Percentiles rank a stretch among this genome's conserved stretches.
Evolutionary conservation across 2,329 filamentous ascomycete genomes (phyloP).

Genomic region (Thyridium curvatum): DNA sequence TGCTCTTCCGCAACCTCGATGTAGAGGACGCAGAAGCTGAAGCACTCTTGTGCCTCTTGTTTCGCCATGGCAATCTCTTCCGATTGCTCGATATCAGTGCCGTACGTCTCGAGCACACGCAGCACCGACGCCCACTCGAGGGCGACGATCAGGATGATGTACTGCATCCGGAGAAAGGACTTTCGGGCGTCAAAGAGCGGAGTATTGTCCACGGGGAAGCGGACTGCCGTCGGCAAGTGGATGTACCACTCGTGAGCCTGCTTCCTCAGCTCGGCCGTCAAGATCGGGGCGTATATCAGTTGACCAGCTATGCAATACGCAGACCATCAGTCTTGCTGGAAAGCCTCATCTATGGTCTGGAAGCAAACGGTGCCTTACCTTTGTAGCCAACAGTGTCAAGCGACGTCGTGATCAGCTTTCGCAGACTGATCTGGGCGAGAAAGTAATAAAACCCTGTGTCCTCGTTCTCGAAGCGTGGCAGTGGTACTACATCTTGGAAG

Average conservation of each 20-base stretch:
- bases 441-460: constrained; percentile 11
- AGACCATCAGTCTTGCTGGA: too few species aligned
- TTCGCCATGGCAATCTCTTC: constrained; percentile 5
- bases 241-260: constrained; percentile 8
- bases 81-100: constrained; percentile 3
- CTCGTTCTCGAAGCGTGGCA: constrained; percentile 9
- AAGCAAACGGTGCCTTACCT: neutral
- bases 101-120: constrained; percentile 7
- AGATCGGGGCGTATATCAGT: constrained; percentile 7
- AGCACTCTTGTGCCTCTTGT: constrained; percentile 6
- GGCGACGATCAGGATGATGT: constrained; percentile 6
- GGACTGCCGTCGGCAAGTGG: constrained; percentile 8
- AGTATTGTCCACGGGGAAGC: constrained; percentile 8
- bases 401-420: constrained; percentile 6
- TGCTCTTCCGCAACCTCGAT: constrained; percentile 7
- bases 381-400: constrained; percentile 9
- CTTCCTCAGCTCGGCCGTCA: constrained; percentile 7
- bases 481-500: constrained; percentile 8
- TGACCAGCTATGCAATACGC: constrained; percentile 2
- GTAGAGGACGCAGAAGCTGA: constrained; percentile 4
- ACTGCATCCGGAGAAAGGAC: constrained; percentile 9
- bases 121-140: constrained; percentile 9
- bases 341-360: too few species aligned
- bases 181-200: constrained; percentile 9
- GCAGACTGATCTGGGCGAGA: constrained; percentile 8